These are phyloP conservation scores for Phialophora expanda DNA, from an alignment of 2,329 filamentous ascomycete species.

Conservation along the genomic window DNA sequence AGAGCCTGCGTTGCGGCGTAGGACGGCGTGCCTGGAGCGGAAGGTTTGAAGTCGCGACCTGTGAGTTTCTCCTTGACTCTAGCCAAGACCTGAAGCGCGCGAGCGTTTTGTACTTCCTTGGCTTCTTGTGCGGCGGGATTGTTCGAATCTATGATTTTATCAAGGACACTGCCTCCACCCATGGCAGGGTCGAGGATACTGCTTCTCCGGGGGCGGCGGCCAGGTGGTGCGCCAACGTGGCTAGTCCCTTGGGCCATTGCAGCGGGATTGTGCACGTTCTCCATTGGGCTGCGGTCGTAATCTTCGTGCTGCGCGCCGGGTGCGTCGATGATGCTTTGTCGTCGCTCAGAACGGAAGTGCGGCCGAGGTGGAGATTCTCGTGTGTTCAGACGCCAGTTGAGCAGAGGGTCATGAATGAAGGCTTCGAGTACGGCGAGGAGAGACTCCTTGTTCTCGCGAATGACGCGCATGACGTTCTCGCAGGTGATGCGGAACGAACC, in stretches of 20 bases:
- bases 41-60: slow-evolving; percentile 85
- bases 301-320: slow-evolving; percentile 41
- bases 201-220: slow-evolving; percentile 63
- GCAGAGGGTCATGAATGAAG: slow-evolving; percentile 98
- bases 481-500: slow-evolving; percentile 98
- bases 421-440: slow-evolving; percentile 98
- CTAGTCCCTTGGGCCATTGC: slow-evolving; percentile 49
- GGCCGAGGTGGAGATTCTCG: slow-evolving; percentile 66
- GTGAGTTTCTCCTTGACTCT: slow-evolving; percentile 95
- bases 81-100: slow-evolving; percentile 87
- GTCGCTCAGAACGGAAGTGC: slow-evolving; percentile 65
- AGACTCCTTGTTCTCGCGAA: slow-evolving; percentile 96
- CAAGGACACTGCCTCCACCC: slow-evolving; percentile 49
- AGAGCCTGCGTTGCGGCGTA: slow-evolving; percentile 45
- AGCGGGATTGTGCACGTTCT: slow-evolving; percentile 41
- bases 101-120: slow-evolving; percentile 85
- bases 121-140: slow-evolving; percentile 45
- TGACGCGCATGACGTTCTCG: slow-evolving; percentile 96
- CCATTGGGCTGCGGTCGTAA: slow-evolving; percentile 41
- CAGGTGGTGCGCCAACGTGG: slow-evolving; percentile 39
- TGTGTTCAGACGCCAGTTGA: slow-evolving; percentile 86
- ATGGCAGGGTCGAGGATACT: slow-evolving; percentile 67
- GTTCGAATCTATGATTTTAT: slow-evolving; percentile 49
- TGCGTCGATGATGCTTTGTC: slow-evolving; percentile 61
- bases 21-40: slow-evolving; percentile 40